Percentiles rank a stretch among this genome's conserved stretches.
phyloP scores from a whole-genome alignment of 805 yeast species.

The Candida boidinii region DNA sequence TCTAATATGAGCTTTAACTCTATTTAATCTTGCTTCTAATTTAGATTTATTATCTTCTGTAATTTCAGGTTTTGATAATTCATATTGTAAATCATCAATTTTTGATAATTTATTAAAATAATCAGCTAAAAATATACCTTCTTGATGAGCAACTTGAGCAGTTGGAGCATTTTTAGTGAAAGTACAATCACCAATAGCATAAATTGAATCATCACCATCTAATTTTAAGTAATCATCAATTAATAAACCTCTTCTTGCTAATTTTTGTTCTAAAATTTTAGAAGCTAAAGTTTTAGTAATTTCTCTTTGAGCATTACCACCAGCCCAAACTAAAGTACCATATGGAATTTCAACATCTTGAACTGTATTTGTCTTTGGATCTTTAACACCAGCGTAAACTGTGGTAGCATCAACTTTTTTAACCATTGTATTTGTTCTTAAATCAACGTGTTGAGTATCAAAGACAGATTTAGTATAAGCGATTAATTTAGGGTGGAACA shows the following conservation, averaged over 20 bases:
- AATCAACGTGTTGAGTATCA: slow-evolving; percentile 54
- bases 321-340: slow-evolving; percentile 93
- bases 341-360: slow-evolving; percentile 59
- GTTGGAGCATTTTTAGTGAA: slow-evolving; percentile 87
- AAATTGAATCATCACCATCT: slow-evolving; percentile 70
- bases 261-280: slow-evolving; percentile 64
- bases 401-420: slow-evolving; percentile 65
- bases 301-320: slow-evolving; percentile 86
- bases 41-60: slow-evolving; percentile 33
- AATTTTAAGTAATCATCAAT: slow-evolving; percentile 75
- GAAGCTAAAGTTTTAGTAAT: slow-evolving; percentile 58
- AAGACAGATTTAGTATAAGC: slow-evolving; percentile 76
- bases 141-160: slow-evolving; percentile 95
- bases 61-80: slow-evolving; percentile 30
- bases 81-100: slow-evolving; percentile 47
- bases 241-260: slow-evolving; percentile 82
- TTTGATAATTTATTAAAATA: slow-evolving; percentile 58
- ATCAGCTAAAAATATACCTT: slow-evolving; percentile 72
- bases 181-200: slow-evolving; percentile 91
- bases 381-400: slow-evolving; percentile 63
- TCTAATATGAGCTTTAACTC: slow-evolving; percentile 31
- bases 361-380: slow-evolving; percentile 57
- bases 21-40: slow-evolving; percentile 34
- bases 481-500: slow-evolving; percentile 58
- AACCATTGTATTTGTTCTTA: slow-evolving; percentile 80